phyloP scores from a whole-genome alignment of 257 asterid species.

The Solanum dulcamara region DNA sequence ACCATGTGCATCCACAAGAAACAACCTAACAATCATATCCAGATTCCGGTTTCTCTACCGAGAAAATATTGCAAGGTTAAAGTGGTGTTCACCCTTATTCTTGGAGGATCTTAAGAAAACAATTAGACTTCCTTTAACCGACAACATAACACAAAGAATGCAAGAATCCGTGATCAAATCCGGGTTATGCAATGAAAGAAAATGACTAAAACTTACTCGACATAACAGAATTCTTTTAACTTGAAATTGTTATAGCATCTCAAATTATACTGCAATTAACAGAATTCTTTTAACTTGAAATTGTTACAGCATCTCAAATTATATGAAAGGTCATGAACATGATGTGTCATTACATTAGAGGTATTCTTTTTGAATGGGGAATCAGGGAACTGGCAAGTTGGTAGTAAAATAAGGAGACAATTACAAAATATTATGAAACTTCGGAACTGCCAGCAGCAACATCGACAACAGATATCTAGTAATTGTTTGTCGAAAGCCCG shows the following conservation, averaged over 20 bases:
- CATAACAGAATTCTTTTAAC: neutral
- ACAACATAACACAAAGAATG: neutral
- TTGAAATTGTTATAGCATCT: neutral
- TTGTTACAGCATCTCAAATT: neutral
- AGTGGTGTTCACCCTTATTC: neutral
- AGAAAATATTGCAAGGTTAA: neutral
- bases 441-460: neutral
- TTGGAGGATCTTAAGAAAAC: neutral
- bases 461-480: neutral
- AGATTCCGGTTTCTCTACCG: neutral
- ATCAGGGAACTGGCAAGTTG: neutral
- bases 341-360: neutral
- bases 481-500: neutral
- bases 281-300: neutral
- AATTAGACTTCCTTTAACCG: neutral
- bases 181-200: neutral
- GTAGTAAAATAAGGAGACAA: neutral
- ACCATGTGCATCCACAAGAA: neutral
- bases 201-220: neutral
- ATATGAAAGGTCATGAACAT: neutral
- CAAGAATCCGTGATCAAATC: neutral
- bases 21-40: neutral
- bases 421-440: neutral
- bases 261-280: neutral
- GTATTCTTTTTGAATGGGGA: neutral